Conservation (phyloP, 306 rosid genomes). For the Medicago arabica region DNA sequence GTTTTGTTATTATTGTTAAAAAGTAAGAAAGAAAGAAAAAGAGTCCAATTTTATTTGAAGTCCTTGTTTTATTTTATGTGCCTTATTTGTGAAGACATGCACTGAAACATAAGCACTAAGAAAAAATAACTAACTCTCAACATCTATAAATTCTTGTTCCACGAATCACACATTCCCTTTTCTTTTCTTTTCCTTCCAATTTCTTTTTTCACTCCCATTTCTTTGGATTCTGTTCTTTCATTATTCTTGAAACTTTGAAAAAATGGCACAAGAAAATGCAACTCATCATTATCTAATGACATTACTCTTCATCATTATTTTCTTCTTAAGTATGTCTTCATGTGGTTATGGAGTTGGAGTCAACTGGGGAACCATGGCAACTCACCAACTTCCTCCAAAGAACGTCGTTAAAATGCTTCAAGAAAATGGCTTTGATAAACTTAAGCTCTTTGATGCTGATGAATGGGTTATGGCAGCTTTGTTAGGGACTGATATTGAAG, state of each 20-base stretch:
- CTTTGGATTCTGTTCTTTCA: constrained; percentile 45
- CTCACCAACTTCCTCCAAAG: constrained; percentile 71
- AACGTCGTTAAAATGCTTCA: constrained; percentile 75
- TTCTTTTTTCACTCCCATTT: constrained; percentile 38
- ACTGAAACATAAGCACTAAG: constrained; percentile 31
- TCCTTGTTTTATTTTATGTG: constrained; percentile 20
- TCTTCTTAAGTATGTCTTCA: constrained; percentile 42
- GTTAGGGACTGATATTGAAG: constrained; percentile 74
- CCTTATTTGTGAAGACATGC: constrained; percentile 59
- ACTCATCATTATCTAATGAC: constrained; percentile 11
- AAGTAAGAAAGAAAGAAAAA: neutral
- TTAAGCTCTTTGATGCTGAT: constrained; percentile 90
- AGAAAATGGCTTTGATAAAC: constrained; percentile 69
- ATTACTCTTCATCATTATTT: constrained; percentile 43
- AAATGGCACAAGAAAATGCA: constrained; percentile 59
- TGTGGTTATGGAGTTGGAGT: constrained; percentile 65
- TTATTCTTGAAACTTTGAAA: constrained; percentile 48
- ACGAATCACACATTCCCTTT: constrained; percentile 47
- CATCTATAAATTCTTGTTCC: constrained; percentile 39
- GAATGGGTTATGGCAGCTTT: constrained; percentile 78
- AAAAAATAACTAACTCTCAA: constrained; percentile 7
- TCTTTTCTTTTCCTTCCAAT: constrained; percentile 37
- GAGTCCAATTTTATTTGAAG: neutral
- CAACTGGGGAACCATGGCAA: constrained; percentile 95
- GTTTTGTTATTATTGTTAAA: neutral